These are phyloP conservation scores for Plasmopara muralis DNA, from an alignment of 352 stramenopile species.

Conservation along the genomic window DNA sequence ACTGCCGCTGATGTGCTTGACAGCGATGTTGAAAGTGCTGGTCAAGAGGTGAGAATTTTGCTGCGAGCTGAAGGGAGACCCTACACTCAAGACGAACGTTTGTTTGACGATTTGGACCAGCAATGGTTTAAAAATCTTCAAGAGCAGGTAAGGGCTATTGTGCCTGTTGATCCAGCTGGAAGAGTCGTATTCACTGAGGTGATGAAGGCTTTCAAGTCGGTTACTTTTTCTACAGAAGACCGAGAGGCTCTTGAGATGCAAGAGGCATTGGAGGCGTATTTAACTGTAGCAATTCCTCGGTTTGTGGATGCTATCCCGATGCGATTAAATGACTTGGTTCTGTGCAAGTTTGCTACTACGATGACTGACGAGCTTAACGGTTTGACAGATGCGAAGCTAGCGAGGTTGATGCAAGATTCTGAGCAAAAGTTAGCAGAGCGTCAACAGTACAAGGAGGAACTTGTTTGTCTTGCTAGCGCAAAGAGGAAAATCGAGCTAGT, in stretches of 20 bases:
- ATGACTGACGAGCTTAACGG: conserved; percentile 26
- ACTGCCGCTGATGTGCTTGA: conserved; percentile 10
- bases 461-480: conserved; percentile 23
- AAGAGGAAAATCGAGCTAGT: conserved; percentile 34
- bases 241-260: conserved; percentile 30
- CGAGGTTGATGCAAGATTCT: conserved; percentile 29
- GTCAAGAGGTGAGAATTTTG: conserved; percentile 14
- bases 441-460: conserved; percentile 19
- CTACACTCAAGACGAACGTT: conserved; percentile 32
- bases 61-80: conserved; percentile 26
- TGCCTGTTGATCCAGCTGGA: conserved; percentile 1
- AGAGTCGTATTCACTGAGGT: conserved; percentile 12
- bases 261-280: conserved; percentile 26
- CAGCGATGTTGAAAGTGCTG: conserved; percentile 9
- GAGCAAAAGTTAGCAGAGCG: conserved; percentile 20
- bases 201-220: conserved; percentile 11
- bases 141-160: conserved; percentile 10
- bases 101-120: conserved; percentile 24
- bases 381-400: conserved; percentile 33
- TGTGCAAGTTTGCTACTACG: conserved; percentile 21
- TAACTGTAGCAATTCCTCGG: conserved; percentile 27
- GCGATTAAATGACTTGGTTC: conserved; percentile 26
- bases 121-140: conserved; percentile 14
- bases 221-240: conserved; percentile 14
- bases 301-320: conserved; percentile 34